Base-by-base conservation (phyloP, 495 filamentous ascomycete genomes). In the Talaromyces trachyspermus region DNA sequence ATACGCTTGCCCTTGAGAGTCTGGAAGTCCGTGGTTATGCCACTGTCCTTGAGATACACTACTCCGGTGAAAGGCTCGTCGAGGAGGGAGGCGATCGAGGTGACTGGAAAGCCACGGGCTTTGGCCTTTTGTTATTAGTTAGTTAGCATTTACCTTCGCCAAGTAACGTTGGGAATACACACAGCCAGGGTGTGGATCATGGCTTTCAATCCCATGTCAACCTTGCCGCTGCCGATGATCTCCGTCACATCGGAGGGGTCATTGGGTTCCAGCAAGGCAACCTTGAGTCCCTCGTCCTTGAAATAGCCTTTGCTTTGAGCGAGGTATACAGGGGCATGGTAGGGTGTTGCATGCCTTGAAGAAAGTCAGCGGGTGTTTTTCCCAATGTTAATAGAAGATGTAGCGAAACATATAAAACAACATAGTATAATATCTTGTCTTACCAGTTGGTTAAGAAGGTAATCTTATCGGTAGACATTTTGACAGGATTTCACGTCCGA, bases 381-480 rank as follows among this genome's bases (percentile, higher is more conserved):
- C 19, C 2, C 37, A 40, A 40, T 17, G 3, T 9, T 18, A 14
- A 39, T 15, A 39, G 18, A n/a, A n/a, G n/a, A n/a, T n/a, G n/a
- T n/a, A n/a, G n/a, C n/a, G n/a, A n/a, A n/a, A n/a, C n/a, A n/a
- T n/a, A n/a, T n/a, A 39, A 39, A 39, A 15, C 15, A 20, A 39
- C 18, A 15, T 4, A 42, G 23, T 20, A 6, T 20, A 29, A 44
- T n/a, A 25, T 2, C 11, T 23, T 29, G 24, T 26, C 53, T 61
- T 67, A 81, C 81, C 81, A 85, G 73, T 85, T 85, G 64, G 79
- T 81, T 63, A 84, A 65, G 64, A 85, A 85, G 45, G 81, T 84
- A 53, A 85, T 84, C 78, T 84, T 85, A 63, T 84, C 80, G 64
- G 81, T 82, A 57, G 81, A 75, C 78, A 81, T 84, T 55, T 63